Base-by-base conservation (phyloP, 2,329 filamentous ascomycete species). In the Microdochium paspali region DNA sequence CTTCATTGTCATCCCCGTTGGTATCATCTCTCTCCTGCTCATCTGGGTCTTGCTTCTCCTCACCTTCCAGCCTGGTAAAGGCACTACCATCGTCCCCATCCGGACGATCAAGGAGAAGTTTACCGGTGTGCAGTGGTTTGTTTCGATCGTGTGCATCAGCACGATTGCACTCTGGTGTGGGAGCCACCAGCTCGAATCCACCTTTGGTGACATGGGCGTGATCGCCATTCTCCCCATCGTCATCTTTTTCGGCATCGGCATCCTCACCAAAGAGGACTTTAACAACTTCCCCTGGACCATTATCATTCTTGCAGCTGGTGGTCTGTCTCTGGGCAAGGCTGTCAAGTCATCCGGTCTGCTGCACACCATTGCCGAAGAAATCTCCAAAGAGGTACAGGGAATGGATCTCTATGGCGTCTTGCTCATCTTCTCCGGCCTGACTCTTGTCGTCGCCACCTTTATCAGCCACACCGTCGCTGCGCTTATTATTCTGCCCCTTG, bases 261-360 rank as follows among this genome's bases (percentile, higher is more conserved):
- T 97, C 55, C 74, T 98, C 26, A 97, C 90, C 44, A 98, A 97
- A 68, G 93, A 97, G 67, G 93, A 98, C 68, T 98, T 98, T 64
- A 98, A 98, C 73, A 98, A 98, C 66, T 98, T 98, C 66, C 85
- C 96, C 32, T 98, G 93, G 93, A 98, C 94, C 20, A 98, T 98
- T 66, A 96, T 98, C 67, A 97, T 98, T 59, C 83, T 98, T 20
- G 93, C 93, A 0, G 91, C 93, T 0, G 93, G 93, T 44, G 93
- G 93, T 7, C 71, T 98, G 28, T 90, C 90, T 1, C 80, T 98
- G 0, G 93, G 93, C 48, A 96, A 95, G 65, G 87, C 91, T 0
- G 93, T 98, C 49, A 91, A 90, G 53, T 93, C 88, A 0, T 97
- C 91, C 0, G 93, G 93, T 1, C 75, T 98, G 10, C 73, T 98